phyloP scores from a whole-genome alignment of 208 protist species.

The Trypanosoma avium region DNA sequence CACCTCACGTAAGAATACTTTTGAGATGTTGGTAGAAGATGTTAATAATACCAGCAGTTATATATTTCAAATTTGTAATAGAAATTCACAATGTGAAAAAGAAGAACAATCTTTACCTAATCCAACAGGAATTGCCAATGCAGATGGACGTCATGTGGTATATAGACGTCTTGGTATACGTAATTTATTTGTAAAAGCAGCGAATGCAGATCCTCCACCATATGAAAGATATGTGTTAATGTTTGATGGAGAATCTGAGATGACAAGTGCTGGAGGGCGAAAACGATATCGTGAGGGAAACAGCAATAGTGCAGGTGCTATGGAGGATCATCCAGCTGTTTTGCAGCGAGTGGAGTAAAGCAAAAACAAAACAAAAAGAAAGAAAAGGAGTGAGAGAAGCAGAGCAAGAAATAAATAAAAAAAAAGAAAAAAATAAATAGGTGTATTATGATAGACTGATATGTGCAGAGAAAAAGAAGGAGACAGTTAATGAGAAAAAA shows the following conservation, averaged over 20 bases:
- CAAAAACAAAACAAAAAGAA: slow-evolving; percentile 4
- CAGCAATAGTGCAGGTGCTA: no score
- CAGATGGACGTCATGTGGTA: slow-evolving; percentile 50
- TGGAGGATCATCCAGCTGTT: slow-evolving; percentile 4
- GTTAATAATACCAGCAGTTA: slow-evolving; percentile 72
- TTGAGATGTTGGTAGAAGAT: slow-evolving; percentile 57
- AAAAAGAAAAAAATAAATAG: no score
- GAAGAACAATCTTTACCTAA: no score
- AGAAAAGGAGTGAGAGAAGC: background rate
- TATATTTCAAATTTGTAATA: slow-evolving; percentile 32
- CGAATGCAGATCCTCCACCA: slow-evolving; percentile 42
- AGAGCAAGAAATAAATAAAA: slow-evolving; percentile 8
- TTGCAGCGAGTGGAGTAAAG: slow-evolving; percentile 25
- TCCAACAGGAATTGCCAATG: slow-evolving; percentile 33
- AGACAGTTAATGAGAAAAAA: no score
- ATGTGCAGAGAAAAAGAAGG: no score
- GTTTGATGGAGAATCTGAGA: slow-evolving; percentile 34
- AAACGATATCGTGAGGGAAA: slow-evolving; percentile 6
- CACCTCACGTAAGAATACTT: slow-evolving; percentile 61
- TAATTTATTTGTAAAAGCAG: slow-evolving; percentile 65
- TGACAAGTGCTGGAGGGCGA: background rate
- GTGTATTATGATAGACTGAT: no score
- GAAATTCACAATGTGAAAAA: background rate
- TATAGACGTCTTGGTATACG: slow-evolving; percentile 68
- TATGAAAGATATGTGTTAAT: slow-evolving; percentile 63